Evolutionary conservation across 345 rosid genomes (phyloP).

Genomic region (Eucalyptus polybractea): DNA sequence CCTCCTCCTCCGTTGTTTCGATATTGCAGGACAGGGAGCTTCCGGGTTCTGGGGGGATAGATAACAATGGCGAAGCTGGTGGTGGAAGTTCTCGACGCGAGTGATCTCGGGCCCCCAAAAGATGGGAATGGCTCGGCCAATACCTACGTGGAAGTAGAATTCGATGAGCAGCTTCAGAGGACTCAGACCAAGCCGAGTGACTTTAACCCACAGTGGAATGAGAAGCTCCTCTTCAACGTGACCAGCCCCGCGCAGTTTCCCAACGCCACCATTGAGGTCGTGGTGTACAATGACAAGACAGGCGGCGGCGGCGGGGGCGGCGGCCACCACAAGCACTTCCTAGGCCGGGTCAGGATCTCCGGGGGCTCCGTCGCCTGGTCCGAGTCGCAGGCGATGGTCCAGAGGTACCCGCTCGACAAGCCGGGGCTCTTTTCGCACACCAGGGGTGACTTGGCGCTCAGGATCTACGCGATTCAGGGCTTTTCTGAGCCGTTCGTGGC

Average conservation of each 20-base stretch:
- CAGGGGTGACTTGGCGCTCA: conserved; percentile 63
- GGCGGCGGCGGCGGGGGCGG: conserved; percentile 1
- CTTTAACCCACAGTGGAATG: conserved; percentile 69
- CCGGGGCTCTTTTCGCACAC: conserved; percentile 62
- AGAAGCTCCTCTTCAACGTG: conserved; percentile 47
- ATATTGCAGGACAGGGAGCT: background rate
- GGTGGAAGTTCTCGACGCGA: conserved; percentile 66
- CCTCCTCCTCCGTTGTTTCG: background rate
- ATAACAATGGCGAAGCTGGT: conserved; percentile 52
- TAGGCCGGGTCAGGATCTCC: conserved; percentile 73
- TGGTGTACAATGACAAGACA: conserved; percentile 39
- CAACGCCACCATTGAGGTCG: conserved; percentile 34
- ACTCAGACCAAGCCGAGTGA: conserved; percentile 57
- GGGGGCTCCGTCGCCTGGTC: conserved; percentile 45
- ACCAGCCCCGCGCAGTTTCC: conserved; percentile 24
- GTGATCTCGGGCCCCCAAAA: conserved; percentile 70
- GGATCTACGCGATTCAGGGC: conserved; percentile 11
- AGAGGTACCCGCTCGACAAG: conserved; percentile 79
- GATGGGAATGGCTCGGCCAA: conserved; percentile 79
- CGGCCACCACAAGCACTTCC: conserved; percentile 38
- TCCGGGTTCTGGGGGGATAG: background rate
- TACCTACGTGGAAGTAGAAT: conserved; percentile 58
- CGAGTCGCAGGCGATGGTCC: conserved; percentile 46
- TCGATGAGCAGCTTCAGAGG: conserved; percentile 42
- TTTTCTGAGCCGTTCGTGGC: background rate